Conservation (phyloP, 2,329 filamentous ascomycete genomes). For the Sclerotinia sclerotiorum region DNA sequence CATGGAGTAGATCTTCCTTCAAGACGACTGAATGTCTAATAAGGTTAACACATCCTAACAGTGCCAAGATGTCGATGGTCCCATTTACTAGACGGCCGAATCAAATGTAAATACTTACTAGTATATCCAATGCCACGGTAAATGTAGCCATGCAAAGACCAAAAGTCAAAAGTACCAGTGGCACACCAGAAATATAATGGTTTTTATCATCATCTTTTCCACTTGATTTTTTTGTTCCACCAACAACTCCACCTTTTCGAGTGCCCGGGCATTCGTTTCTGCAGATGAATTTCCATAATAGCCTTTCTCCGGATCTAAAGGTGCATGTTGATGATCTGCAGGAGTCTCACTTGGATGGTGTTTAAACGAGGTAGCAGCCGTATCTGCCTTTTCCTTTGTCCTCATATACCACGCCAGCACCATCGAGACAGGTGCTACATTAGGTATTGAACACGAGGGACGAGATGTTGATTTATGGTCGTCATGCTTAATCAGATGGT, state of each 20-base stretch:
- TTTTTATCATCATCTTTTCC: constrained; percentile 31
- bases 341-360: not conserved
- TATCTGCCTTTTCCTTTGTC: not conserved
- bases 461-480: constrained; percentile 12
- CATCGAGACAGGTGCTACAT: constrained; percentile 3
- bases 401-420: not conserved
- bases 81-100: not conserved
- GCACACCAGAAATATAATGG: constrained; percentile 36
- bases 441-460: constrained; percentile 1
- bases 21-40: not conserved
- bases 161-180: constrained; percentile 46
- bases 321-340: not conserved
- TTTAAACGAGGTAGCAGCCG: constrained; percentile 4
- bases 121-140: constrained; percentile 39
- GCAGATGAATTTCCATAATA: constrained; percentile 13
- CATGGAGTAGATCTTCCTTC: not conserved
- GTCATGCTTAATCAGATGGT: not conserved
- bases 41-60: not conserved
- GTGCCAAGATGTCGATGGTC: not conserved
- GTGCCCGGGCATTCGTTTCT: not conserved
- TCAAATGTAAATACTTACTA: constrained; percentile 32
- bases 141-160: constrained; percentile 48
- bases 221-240: constrained; percentile 14
- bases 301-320: not conserved
- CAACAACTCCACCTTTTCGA: not conserved